A percentile compares a stretch with the other conserved stretches of the same genome.
These are phyloP conservation scores for Kazachstania psychrophila DNA, from an alignment of 805 yeast species.

Conservation along the genomic window DNA sequence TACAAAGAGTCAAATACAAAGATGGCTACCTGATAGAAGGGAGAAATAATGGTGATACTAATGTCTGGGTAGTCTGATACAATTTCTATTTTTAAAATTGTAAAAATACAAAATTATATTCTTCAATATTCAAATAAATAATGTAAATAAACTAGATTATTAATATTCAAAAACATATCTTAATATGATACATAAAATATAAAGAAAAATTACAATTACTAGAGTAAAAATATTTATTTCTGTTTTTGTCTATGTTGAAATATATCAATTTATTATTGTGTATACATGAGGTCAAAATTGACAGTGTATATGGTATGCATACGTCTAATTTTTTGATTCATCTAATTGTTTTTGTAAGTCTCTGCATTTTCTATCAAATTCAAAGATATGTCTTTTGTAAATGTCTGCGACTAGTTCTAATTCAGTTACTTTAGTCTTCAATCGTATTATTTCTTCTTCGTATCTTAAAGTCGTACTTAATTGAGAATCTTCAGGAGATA, in stretches of 20 bases:
- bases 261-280: too few species aligned
- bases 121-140: too few species aligned
- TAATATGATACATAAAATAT: too few species aligned
- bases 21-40: constrained; percentile 65
- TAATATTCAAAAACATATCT: too few species aligned
- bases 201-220: too few species aligned
- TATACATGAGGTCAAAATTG: not conserved
- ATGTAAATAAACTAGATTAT: too few species aligned
- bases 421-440: constrained; percentile 76
- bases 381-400: constrained; percentile 72
- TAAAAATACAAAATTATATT: not conserved
- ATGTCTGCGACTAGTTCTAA: constrained; percentile 85
- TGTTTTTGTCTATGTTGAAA: too few species aligned
- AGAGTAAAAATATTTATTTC: too few species aligned
- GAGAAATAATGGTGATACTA: constrained; percentile 47
- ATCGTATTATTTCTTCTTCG: constrained; percentile 32
- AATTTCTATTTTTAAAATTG: too few species aligned
- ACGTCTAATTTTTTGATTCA: not conserved
- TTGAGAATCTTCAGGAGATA: not conserved
- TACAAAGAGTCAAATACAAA: constrained; percentile 41
- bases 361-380: constrained; percentile 47
- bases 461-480: constrained; percentile 13
- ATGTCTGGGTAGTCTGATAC: constrained; percentile 48
- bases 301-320: not conserved
- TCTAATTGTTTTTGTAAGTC: constrained; percentile 13